Conservation (phyloP, 129 eudicot species). For the Cynara cardunculus region DNA sequence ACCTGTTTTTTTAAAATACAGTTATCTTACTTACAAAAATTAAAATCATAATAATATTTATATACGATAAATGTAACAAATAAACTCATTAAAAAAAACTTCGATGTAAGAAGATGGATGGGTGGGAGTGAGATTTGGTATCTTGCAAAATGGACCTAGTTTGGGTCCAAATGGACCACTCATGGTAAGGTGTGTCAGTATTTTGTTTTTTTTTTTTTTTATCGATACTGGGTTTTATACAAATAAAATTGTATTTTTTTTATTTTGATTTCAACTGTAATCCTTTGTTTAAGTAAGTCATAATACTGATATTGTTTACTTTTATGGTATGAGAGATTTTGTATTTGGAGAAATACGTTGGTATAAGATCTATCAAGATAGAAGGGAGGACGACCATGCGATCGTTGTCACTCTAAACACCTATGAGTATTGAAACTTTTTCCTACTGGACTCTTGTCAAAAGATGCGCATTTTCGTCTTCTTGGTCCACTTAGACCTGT, state of each 20-base stretch:
- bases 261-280: background rate
- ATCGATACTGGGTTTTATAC: background rate
- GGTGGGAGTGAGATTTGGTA: background rate
- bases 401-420: background rate
- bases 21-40: too few relatives aligned
- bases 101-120: background rate
- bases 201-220: conserved; percentile 13
- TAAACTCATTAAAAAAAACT: background rate
- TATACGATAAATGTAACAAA: too few relatives aligned
- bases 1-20: background rate
- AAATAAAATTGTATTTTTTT: background rate
- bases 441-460: conserved; percentile 9
- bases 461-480: background rate
- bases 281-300: background rate
- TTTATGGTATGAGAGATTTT: background rate
- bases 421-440: background rate
- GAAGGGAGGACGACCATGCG: conserved; percentile 14
- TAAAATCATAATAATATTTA: too few relatives aligned
- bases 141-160: conserved; percentile 16
- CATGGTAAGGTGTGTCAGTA: conserved; percentile 2
- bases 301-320: background rate
- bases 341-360: conserved; percentile 3
- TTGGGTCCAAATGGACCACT: conserved; percentile 32
- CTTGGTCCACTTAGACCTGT: background rate
- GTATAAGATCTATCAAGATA: background rate